A percentile compares a stretch with the other conserved stretches of the same genome.
Conservation (phyloP, 176 grass and related monocot genomes). For the Oryza coarctata region DNA sequence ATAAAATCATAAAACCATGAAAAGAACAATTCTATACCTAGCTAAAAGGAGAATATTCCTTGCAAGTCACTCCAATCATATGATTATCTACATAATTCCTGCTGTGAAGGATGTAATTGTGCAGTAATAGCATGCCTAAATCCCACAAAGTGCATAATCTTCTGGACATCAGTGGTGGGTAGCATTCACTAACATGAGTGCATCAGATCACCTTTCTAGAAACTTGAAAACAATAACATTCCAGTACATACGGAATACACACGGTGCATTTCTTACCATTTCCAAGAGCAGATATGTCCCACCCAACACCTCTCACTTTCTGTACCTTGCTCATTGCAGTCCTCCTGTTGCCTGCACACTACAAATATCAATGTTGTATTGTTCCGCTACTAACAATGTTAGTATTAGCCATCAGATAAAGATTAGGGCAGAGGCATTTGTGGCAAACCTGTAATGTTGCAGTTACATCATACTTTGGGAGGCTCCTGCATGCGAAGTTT, state of each 20-base stretch:
- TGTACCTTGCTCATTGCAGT: slow-evolving; percentile 86
- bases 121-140: slow-evolving; percentile 10
- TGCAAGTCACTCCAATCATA: slow-evolving; percentile 5
- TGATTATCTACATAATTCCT: background rate
- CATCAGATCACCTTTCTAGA: background rate
- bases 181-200: background rate
- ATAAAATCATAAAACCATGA: background rate
- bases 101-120: slow-evolving; percentile 2
- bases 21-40: background rate
- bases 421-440: background rate
- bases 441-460: slow-evolving; percentile 81
- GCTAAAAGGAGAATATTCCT: background rate
- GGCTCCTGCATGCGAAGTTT: slow-evolving; percentile 54
- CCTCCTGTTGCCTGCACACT: slow-evolving; percentile 97
- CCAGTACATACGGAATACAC: slow-evolving; percentile 5
- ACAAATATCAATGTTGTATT: slow-evolving; percentile 12
- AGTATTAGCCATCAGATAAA: slow-evolving; percentile 20
- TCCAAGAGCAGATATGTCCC: slow-evolving; percentile 90
- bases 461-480: slow-evolving; percentile 89
- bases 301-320: slow-evolving; percentile 95
- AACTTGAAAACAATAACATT: background rate
- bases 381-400: background rate
- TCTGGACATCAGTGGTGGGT: background rate
- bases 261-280: slow-evolving; percentile 54
- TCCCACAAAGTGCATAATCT: slow-evolving; percentile 9